These are phyloP conservation scores for Forsythia viridissima DNA, from an alignment of 257 asterid genomes.

Conservation along the genomic window DNA sequence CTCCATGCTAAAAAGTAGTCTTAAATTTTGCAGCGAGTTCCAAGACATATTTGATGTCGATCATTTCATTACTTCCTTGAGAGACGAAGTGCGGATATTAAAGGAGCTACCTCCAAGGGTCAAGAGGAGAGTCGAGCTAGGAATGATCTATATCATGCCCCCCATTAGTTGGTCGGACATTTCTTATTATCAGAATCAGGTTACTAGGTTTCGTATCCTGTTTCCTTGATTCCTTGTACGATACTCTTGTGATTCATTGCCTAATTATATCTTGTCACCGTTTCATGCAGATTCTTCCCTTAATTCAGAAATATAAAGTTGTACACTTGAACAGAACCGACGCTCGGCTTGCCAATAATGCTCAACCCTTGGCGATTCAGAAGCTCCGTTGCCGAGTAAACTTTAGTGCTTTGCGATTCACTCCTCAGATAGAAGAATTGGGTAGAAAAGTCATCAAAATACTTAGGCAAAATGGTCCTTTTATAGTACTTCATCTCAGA, in stretches of 20 bases:
- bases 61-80: slow-evolving; percentile 84
- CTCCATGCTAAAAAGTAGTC: not conserved
- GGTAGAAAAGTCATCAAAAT: slow-evolving; percentile 82
- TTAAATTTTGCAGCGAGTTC: slow-evolving; percentile 70
- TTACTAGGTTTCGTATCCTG: slow-evolving; percentile 21
- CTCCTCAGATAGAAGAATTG: slow-evolving; percentile 91
- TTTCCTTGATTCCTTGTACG: not conserved
- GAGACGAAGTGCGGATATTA: slow-evolving; percentile 94
- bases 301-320: slow-evolving; percentile 86
- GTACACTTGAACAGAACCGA: slow-evolving; percentile 92
- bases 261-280: slow-evolving; percentile 13
- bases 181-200: slow-evolving; percentile 88
- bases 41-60: slow-evolving; percentile 91
- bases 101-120: slow-evolving; percentile 90
- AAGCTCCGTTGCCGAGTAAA: slow-evolving; percentile 93
- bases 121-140: slow-evolving; percentile 80
- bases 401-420: slow-evolving; percentile 74
- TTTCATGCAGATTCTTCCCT: slow-evolving; percentile 77
- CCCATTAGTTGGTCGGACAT: slow-evolving; percentile 97
- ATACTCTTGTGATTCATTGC: slow-evolving; percentile 8
- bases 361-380: slow-evolving; percentile 83
- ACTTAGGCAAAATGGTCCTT: slow-evolving; percentile 81
- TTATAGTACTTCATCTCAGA: slow-evolving; percentile 94
- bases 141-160: slow-evolving; percentile 72
- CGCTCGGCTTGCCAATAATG: slow-evolving; percentile 89